Conservation (phyloP, 1,139 yeast genomes). For the Suhomyces anneliseae region DNA sequence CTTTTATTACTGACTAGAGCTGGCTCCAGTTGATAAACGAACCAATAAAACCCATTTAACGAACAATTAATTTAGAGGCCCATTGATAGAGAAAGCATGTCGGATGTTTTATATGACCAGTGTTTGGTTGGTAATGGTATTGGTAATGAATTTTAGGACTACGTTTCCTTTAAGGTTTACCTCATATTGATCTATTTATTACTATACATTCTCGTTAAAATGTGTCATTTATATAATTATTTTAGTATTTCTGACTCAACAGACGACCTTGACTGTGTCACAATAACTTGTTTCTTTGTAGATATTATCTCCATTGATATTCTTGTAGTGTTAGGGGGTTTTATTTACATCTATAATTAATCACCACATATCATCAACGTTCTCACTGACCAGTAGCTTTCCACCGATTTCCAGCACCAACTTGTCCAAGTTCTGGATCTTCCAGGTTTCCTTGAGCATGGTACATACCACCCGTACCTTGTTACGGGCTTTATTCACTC, state of each 20-base stretch:
- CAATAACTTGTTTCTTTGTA: no score
- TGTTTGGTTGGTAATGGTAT: no score
- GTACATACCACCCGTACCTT: conserved; percentile 50
- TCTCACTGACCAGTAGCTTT: conserved; percentile 37
- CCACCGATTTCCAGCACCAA: conserved; percentile 42
- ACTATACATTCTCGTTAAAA: background rate
- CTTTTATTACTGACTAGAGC: background rate
- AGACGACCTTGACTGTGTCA: no score
- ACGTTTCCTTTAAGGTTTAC: no score
- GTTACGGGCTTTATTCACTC: conserved; percentile 48
- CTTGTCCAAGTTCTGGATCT: conserved; percentile 33
- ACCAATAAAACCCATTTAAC: no score
- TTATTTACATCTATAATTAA: background rate
- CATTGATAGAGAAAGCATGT: no score
- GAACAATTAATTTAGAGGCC: no score
- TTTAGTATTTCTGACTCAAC: background rate
- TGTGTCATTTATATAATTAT: no score
- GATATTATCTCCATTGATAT: background rate
- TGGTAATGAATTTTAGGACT: no score
- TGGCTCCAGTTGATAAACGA: background rate
- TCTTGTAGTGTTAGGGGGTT: background rate
- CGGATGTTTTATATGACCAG: no score
- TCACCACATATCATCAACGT: conserved; percentile 49
- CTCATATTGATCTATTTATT: no score
- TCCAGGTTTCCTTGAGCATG: conserved; percentile 35